phyloP scores from a whole-genome alignment of 2,329 filamentous ascomycete genomes.

The Conoideocrella luteorostrata region DNA sequence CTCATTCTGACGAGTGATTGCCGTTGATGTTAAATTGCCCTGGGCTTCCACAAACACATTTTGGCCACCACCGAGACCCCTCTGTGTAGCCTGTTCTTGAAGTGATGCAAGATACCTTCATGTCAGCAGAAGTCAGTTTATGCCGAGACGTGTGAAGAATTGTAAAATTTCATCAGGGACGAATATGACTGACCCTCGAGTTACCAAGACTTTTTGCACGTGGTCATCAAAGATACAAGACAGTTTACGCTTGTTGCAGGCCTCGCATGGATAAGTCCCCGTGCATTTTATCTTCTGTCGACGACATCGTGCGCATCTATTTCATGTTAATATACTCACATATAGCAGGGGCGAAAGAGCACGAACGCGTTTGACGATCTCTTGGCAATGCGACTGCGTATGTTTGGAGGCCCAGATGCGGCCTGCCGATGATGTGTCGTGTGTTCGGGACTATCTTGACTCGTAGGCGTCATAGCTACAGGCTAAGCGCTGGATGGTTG shows the following conservation, averaged over 20 bases:
- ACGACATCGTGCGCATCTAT: conserved; percentile 24
- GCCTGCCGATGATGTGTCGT: too few species aligned
- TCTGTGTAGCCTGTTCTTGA: conserved; percentile 7
- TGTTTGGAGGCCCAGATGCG: too few species aligned
- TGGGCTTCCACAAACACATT: background rate
- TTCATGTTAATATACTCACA: too few species aligned
- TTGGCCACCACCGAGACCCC: background rate
- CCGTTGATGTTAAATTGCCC: background rate
- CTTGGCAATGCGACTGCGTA: too few species aligned
- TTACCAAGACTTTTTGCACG: conserved; percentile 43
- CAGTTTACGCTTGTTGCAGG: conserved; percentile 25
- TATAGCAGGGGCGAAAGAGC: too few species aligned
- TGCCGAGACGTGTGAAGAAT: too few species aligned
- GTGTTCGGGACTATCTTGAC: too few species aligned
- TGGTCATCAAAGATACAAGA: conserved; percentile 30
- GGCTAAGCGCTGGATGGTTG: too few species aligned
- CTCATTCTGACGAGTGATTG: background rate
- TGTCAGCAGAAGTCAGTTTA: background rate
- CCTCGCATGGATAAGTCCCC: conserved; percentile 24
- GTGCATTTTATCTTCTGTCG: conserved; percentile 29
- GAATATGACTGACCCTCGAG: conserved; percentile 33
- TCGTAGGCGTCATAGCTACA: too few species aligned
- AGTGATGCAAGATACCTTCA: conserved; percentile 17
- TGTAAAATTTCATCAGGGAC: too few species aligned
- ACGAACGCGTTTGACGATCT: too few species aligned